Evolutionary conservation across 2,329 filamentous ascomycete species (phyloP), one percentile per base, ranked within the genome.

Genomic region (Claviceps sp.): DNA sequence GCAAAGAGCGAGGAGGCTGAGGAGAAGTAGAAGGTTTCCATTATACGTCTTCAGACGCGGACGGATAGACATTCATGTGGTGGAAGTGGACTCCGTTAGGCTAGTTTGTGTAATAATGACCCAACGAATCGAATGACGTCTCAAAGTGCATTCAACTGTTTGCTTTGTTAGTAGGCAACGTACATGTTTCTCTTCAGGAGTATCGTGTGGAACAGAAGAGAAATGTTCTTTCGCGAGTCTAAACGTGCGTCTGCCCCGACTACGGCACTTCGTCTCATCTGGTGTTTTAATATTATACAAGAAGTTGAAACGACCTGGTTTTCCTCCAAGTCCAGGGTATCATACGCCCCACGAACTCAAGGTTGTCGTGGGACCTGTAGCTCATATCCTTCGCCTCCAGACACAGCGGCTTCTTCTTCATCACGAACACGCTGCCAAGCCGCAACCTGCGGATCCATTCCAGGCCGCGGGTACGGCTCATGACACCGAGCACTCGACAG

Each of bases 1-100:
- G 91, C 89, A 56, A 97, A 95, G 78, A 80, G 83, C 59, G 87
- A 91, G 65, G 81, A 81, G 57, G 68, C 80, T 14, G 82, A 89
- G 64, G 82, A 83, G 58, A 80, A 80, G 65, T 82, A 74, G 59
- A 51, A 22, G 11, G 2, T 24, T 37, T 45, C 16, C 5, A 45
- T 47, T 11, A 13, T 24, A 13, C 1, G 38, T 39, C 30, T 19
- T n/a, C 11, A 8, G 39, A 43, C 40, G 51, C 37, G 52, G 24
- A 45, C 45, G 46, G 50, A 57, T 48, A 26, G 49, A 57, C 50
- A 45, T 19, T 24, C 43, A 24, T 38, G 34, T 30, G 34, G 39
- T 50, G 52, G 53, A 56, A 50, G 48, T 48, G 53, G 54, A 50
- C 47, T 46, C 19, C 50, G 7, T 34, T 17, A 44, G 37, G 34